Evolutionary conservation across 75 land plant species (phyloP).

Genomic region (Cunninghamia lanceolata): DNA sequence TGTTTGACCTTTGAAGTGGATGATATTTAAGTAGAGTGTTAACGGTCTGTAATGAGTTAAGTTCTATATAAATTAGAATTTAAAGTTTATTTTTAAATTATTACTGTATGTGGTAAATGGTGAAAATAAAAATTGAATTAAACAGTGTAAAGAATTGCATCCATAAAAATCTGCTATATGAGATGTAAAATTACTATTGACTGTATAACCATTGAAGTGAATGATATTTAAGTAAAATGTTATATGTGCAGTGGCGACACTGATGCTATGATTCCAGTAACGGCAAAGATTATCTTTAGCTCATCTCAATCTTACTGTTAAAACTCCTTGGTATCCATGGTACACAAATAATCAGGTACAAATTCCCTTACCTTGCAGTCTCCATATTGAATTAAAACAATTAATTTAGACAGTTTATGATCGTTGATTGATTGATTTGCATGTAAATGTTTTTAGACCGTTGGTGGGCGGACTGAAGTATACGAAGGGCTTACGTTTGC

Average conservation of each 20-base stretch:
- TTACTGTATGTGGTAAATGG: too few species aligned
- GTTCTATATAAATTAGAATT: too few species aligned
- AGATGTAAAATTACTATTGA: too few species aligned
- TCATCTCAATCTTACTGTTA: constrained; percentile 24
- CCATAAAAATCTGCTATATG: too few species aligned
- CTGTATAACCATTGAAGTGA: too few species aligned
- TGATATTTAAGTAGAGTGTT: too few species aligned
- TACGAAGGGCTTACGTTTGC: constrained; percentile 72
- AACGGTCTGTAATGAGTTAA: too few species aligned
- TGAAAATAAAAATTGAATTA: too few species aligned
- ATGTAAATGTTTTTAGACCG: constrained; percentile 8
- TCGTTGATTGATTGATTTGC: background rate
- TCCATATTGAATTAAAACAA: background rate
- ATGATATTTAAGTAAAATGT: too few species aligned
- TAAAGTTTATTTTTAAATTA: too few species aligned
- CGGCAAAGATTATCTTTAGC: constrained; percentile 49
- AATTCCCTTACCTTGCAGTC: background rate
- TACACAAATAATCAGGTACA: constrained; percentile 38
- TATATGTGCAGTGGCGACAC: constrained; percentile 51
- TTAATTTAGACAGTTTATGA: background rate
- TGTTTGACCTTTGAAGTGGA: too few species aligned
- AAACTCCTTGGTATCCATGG: constrained; percentile 53
- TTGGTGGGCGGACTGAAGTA: constrained; percentile 65
- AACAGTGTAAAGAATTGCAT: too few species aligned
- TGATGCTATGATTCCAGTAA: constrained; percentile 49